Percentiles rank a stretch among this genome's conserved stretches.
phyloP scores from a whole-genome alignment of 2,329 filamentous ascomycete species.

The Dactylellina sp. region DNA sequence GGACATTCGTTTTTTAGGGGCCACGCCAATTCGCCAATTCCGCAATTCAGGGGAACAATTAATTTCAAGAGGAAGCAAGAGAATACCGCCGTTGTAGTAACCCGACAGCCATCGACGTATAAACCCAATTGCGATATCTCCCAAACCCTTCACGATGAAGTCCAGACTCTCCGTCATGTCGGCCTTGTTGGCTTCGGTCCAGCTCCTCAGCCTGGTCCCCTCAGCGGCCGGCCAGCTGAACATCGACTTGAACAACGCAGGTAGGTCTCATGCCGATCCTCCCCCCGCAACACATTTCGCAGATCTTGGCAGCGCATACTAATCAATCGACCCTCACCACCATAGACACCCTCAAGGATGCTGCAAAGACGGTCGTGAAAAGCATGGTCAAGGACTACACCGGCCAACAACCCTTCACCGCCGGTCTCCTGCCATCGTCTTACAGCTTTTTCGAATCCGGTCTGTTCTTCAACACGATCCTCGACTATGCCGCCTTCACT shows the following conservation, averaged over 20 bases:
- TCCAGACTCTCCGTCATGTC: slow-evolving; percentile 28
- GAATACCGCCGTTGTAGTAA: neutral
- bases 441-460: slow-evolving; percentile 43
- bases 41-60: slow-evolving; percentile 18
- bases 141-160: slow-evolving; percentile 24
- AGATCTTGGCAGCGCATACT: slow-evolving; percentile 1
- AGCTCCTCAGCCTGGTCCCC: slow-evolving; percentile 32
- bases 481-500: slow-evolving; percentile 50
- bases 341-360: slow-evolving; percentile 35
- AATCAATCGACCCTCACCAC: neutral
- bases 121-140: slow-evolving; percentile 13
- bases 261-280: slow-evolving; percentile 38
- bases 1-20: slow-evolving; percentile 31
- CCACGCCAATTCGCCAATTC: neutral
- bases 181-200: slow-evolving; percentile 31
- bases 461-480: slow-evolving; percentile 46
- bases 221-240: slow-evolving; percentile 18
- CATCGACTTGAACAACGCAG: slow-evolving; percentile 33
- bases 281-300: slow-evolving; percentile 37
- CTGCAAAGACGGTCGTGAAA: slow-evolving; percentile 30
- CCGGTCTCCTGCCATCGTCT: slow-evolving; percentile 27
- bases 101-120: slow-evolving; percentile 20
- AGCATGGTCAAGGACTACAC: slow-evolving; percentile 38
- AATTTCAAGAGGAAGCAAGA: neutral
- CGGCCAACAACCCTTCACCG: slow-evolving; percentile 28